Percentiles rank a stretch among this genome's conserved stretches.
phyloP scores from a whole-genome alignment of 139 green algal genomes.

The Coelastrella sp. region DNA sequence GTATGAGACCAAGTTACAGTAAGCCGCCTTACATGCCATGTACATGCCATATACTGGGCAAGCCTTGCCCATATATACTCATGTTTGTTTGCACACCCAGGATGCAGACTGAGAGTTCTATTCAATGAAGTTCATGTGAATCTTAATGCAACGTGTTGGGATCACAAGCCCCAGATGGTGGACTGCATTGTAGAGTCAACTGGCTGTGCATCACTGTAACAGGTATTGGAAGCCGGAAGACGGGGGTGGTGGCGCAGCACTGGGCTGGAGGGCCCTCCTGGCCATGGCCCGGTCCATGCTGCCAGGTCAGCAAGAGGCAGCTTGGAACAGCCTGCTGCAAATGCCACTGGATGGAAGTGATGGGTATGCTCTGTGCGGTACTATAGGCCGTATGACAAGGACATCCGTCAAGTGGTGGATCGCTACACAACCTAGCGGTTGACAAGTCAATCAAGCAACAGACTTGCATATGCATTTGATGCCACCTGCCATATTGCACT shows the following conservation, averaged over 20 bases:
- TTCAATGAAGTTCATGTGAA: too few relatives aligned
- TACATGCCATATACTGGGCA: not conserved
- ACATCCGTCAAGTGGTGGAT: conserved; percentile 33
- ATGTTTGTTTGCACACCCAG: not conserved
- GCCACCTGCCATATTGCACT: too few relatives aligned
- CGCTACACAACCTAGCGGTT: conserved; percentile 6
- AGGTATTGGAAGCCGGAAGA: conserved; percentile 10
- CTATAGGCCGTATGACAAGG: conserved; percentile 2
- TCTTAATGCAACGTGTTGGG: too few relatives aligned
- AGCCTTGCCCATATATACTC: not conserved
- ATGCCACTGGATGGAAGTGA: conserved; percentile 6
- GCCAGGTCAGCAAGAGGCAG: conserved; percentile 1
- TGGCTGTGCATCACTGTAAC: not conserved
- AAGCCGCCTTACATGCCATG: not conserved
- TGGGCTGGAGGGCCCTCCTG: conserved; percentile 24
- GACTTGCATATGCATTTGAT: too few relatives aligned
- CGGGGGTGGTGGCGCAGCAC: not conserved
- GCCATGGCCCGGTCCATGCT: conserved; percentile 22
- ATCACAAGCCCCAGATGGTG: too few relatives aligned
- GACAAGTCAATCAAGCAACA: too few relatives aligned
- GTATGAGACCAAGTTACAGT: not conserved
- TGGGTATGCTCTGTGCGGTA: conserved; percentile 1
- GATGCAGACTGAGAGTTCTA: too few relatives aligned
- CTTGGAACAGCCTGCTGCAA: not conserved
- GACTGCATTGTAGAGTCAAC: too few relatives aligned